phyloP scores from a whole-genome alignment of 1,284 basidiomycete species.

The Cystobasidiaceae sp. region DNA sequence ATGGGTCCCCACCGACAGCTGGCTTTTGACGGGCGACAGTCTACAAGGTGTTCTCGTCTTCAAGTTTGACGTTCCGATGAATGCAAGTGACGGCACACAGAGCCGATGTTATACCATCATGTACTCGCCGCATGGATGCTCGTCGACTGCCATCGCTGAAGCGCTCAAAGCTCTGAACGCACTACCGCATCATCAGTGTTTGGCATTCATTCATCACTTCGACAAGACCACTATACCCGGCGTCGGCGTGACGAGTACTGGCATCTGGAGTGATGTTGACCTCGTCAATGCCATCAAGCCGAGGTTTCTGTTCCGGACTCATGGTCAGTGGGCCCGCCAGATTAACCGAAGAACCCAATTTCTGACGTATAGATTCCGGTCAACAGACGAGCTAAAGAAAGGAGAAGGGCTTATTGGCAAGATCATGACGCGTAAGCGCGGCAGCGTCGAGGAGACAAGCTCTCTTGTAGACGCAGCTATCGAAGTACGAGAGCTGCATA shows the following conservation, averaged over 20 bases:
- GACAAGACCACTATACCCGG: conserved; percentile 5
- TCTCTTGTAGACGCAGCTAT: not conserved
- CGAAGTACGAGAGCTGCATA: conserved; percentile 4
- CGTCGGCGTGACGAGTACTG: not conserved
- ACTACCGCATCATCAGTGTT: not conserved
- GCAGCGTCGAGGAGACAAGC: not conserved
- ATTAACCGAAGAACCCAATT: too few relatives aligned
- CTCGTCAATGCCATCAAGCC: not conserved
- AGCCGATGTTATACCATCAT: conserved; percentile 6
- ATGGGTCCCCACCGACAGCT: conserved; percentile 22
- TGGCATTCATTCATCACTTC: conserved; percentile 18
- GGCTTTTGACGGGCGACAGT: conserved; percentile 9
- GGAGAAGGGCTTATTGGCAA: conserved; percentile 21
- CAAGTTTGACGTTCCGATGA: not conserved
- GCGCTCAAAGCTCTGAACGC: not conserved
- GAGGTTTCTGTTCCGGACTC: conserved; percentile 14
- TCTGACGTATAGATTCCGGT: too few relatives aligned
- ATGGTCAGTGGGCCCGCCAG: conserved; percentile 3
- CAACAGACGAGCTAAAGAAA: conserved; percentile 23
- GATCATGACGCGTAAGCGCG: not conserved
- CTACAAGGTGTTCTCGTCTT: conserved; percentile 16
- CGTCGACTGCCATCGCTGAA: not conserved
- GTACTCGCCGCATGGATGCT: conserved; percentile 17
- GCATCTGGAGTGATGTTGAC: not conserved
- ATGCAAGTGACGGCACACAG: not conserved